A percentile compares a stretch with the other conserved stretches of the same genome.
Conservation (phyloP, 2,329 filamentous ascomycete genomes). For the Acarospora socialis region DNA sequence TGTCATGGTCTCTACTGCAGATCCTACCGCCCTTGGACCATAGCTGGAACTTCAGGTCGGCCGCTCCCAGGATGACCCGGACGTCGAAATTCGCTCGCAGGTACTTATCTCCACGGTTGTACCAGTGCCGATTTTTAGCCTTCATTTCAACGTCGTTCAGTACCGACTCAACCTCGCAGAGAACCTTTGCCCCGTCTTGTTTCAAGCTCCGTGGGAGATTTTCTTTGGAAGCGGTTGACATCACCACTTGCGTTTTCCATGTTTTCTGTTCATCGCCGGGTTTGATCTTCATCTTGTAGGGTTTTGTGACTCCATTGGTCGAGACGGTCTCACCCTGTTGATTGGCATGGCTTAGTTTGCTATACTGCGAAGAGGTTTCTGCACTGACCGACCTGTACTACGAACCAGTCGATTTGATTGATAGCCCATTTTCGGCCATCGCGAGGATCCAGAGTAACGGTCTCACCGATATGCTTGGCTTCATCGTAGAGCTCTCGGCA, state of each 20-base stretch:
- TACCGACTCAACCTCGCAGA: slow-evolving; percentile 20
- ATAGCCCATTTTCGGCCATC: slow-evolving; percentile 22
- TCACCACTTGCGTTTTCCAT: slow-evolving; percentile 22
- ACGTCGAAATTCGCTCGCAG: slow-evolving; percentile 21
- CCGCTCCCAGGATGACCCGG: slow-evolving; percentile 21
- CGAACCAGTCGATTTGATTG: slow-evolving; percentile 24
- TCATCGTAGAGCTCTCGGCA: slow-evolving; percentile 19
- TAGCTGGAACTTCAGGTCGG: slow-evolving; percentile 24
- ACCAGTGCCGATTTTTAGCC: slow-evolving; percentile 24
- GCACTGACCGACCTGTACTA: slow-evolving; percentile 18
- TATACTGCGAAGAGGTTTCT: slow-evolving; percentile 10
- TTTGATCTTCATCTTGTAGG: slow-evolving; percentile 18
- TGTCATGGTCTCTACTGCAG: slow-evolving; percentile 17
- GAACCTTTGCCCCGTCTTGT: slow-evolving; percentile 15
- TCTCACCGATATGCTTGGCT: slow-evolving; percentile 17
- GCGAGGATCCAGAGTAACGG: slow-evolving; percentile 18
- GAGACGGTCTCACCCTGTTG: slow-evolving; percentile 9
- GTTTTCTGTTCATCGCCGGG: slow-evolving; percentile 14
- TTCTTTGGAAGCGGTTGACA: slow-evolving; percentile 16
- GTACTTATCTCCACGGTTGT: slow-evolving; percentile 19
- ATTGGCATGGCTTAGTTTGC: slow-evolving; percentile 11
- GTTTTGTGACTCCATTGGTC: slow-evolving; percentile 15
- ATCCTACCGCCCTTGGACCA: slow-evolving; percentile 20
- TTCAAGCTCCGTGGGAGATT: slow-evolving; percentile 17
- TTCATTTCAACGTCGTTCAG: slow-evolving; percentile 20